A percentile compares a stretch with the other conserved stretches of the same genome.
Evolutionary conservation across 1,139 yeast species (phyloP).

Genomic region (Taiozyma onychis): DNA sequence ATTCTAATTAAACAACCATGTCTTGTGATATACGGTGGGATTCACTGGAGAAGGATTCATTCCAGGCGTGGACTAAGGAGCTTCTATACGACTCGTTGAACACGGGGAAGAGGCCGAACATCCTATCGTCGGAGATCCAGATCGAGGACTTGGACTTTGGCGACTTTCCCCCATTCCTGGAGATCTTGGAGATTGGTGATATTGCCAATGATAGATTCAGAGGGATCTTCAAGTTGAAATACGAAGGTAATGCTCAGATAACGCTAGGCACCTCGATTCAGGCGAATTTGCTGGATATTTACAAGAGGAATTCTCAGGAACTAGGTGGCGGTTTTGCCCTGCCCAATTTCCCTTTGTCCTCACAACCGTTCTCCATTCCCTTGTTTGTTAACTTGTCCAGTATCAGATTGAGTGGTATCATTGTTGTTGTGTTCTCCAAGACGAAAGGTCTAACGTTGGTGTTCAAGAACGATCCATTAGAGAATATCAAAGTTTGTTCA

Average conservation of each 20-base stretch:
- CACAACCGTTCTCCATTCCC: slow-evolving; percentile 71
- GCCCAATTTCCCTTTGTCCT: slow-evolving; percentile 63
- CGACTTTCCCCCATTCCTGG: slow-evolving; percentile 69
- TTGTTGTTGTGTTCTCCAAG: slow-evolving; percentile 76
- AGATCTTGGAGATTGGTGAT: slow-evolving; percentile 83
- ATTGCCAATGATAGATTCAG: slow-evolving; percentile 73
- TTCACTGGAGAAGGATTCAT: slow-evolving; percentile 63
- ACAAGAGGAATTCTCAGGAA: slow-evolving; percentile 45
- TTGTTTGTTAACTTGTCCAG: slow-evolving; percentile 70
- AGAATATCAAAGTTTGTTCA: slow-evolving; percentile 73
- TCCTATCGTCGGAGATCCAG: slow-evolving; percentile 66
- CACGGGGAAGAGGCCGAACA: slow-evolving; percentile 68
- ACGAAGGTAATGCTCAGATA: slow-evolving; percentile 74
- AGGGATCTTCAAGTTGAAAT: slow-evolving; percentile 79
- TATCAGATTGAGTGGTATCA: slow-evolving; percentile 71
- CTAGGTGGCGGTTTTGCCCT: slow-evolving; percentile 41
- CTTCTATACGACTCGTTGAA: slow-evolving; percentile 74
- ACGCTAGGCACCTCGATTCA: slow-evolving; percentile 79
- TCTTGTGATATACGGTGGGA: slow-evolving; percentile 80
- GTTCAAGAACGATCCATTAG: slow-evolving; percentile 84
- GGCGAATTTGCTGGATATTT: slow-evolving; percentile 76
- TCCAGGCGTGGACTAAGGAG: slow-evolving; percentile 61
- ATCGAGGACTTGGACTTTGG: slow-evolving; percentile 79
- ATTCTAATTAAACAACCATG: slow-evolving; percentile 35
- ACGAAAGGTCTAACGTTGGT: slow-evolving; percentile 82